phyloP scores from a whole-genome alignment of 192 early-diverging fungal genomes.

The Gonapodya prolifera region DNA sequence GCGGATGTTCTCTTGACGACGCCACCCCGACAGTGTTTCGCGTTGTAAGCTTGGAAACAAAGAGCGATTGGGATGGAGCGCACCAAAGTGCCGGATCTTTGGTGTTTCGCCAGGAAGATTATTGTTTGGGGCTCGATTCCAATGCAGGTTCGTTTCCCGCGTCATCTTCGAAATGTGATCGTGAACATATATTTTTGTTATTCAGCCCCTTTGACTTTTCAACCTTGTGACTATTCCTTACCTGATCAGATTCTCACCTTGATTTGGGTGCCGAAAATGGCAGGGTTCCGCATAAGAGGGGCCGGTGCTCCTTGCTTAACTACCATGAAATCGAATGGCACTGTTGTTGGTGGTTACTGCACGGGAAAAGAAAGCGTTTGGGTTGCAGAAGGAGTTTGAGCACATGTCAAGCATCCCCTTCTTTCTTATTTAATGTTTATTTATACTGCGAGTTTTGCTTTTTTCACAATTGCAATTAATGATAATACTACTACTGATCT shows the following conservation, averaged over 20 bases:
- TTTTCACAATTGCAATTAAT: neutral
- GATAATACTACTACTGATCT: too few relatives aligned
- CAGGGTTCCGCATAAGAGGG: neutral
- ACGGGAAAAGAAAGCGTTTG: neutral
- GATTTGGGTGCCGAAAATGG: neutral
- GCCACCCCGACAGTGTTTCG: too few relatives aligned
- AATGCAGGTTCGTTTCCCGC: neutral
- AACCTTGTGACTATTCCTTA: neutral
- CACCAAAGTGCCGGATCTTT: neutral
- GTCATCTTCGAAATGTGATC: neutral
- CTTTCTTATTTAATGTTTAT: neutral
- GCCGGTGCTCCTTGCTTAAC: neutral
- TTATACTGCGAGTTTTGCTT: neutral
- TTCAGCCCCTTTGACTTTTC: neutral
- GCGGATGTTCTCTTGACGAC: neutral
- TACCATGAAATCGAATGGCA: neutral
- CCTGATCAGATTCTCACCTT: neutral
- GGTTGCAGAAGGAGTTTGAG: neutral
- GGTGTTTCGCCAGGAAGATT: neutral
- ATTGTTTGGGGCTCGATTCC: neutral
- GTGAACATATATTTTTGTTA: too few relatives aligned
- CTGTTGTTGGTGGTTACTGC: neutral
- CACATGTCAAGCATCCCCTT: too few relatives aligned
- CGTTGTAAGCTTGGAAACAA: too few relatives aligned
- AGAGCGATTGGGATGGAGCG: neutral